Percentiles rank a stretch among this genome's conserved stretches.
phyloP scores from a whole-genome alignment of 2,329 filamentous ascomycete genomes.

The Aureobasidium leucospermi region DNA sequence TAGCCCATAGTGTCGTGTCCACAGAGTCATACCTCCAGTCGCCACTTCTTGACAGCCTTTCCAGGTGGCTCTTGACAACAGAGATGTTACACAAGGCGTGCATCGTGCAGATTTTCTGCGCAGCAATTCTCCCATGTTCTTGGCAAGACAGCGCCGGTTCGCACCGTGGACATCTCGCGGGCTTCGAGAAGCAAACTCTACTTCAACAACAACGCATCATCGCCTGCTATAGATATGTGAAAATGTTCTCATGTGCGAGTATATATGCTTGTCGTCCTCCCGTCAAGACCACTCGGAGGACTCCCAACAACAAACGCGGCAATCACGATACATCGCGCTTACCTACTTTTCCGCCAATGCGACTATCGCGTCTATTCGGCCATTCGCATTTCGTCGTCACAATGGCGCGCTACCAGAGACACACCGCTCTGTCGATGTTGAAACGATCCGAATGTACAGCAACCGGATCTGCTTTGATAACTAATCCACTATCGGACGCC shows the following conservation, averaged over 20 bases:
- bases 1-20: not conserved
- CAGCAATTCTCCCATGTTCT: not conserved
- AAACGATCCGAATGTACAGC: not conserved
- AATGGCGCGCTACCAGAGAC: not conserved
- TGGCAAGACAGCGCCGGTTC: not conserved
- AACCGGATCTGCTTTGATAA: not conserved
- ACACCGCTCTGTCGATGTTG: not conserved
- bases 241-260: too few species aligned
- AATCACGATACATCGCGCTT: not conserved
- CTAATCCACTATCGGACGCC: not conserved
- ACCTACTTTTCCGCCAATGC: not conserved
- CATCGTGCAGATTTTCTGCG: not conserved
- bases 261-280: too few species aligned
- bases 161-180: not conserved
- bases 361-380: not conserved
- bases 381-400: not conserved
- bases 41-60: not conserved
- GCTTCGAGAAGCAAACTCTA: constrained; percentile 11
- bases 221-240: not conserved
- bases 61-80: too few species aligned
- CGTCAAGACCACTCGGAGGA: not conserved
- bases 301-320: not conserved
- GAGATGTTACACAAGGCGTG: not conserved
- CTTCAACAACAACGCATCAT: not conserved
- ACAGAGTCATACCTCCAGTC: not conserved